Conservation (phyloP, 2,329 filamentous ascomycete species). For the Apiospora hydei region DNA sequence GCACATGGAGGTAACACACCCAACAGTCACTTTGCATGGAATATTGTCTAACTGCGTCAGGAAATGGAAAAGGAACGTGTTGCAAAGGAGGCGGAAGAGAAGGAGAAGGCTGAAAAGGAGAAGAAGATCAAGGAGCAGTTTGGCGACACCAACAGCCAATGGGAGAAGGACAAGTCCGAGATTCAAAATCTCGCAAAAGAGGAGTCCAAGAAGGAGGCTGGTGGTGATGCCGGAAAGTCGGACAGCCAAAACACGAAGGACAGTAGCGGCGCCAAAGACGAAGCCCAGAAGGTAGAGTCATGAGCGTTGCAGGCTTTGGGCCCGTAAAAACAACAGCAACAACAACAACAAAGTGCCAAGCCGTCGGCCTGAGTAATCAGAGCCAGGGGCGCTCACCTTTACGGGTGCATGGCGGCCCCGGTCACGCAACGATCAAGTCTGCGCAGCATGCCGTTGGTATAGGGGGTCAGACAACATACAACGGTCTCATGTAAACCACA, state of each 20-base stretch:
- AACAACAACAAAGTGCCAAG: constrained; percentile 12
- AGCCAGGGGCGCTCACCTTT: background rate
- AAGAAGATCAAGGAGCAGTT: constrained; percentile 85
- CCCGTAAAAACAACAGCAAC: background rate
- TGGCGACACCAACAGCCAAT: constrained; percentile 77
- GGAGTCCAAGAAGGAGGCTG: constrained; percentile 46
- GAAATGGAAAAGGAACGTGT: constrained; percentile 93
- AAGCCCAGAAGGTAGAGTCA: constrained; percentile 21
- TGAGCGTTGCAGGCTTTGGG: background rate
- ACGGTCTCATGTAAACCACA: background rate
- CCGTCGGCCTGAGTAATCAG: background rate
- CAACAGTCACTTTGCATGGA: constrained; percentile 26
- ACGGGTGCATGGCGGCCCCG: background rate
- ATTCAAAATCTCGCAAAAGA: constrained; percentile 73
- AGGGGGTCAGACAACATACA: background rate
- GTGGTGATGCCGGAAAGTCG: constrained; percentile 63
- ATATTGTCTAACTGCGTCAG: constrained; percentile 46
- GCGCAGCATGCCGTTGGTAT: background rate
- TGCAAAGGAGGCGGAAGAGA: constrained; percentile 81
- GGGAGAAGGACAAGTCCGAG: constrained; percentile 87
- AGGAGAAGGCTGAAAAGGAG: constrained; percentile 73
- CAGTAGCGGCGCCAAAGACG: background rate
- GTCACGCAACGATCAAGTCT: background rate
- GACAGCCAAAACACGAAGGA: constrained; percentile 43
- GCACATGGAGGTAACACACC: constrained; percentile 82